These are phyloP conservation scores for Fusarium verrucosum DNA, from an alignment of 2,329 filamentous ascomycete genomes.

Conservation along the genomic window DNA sequence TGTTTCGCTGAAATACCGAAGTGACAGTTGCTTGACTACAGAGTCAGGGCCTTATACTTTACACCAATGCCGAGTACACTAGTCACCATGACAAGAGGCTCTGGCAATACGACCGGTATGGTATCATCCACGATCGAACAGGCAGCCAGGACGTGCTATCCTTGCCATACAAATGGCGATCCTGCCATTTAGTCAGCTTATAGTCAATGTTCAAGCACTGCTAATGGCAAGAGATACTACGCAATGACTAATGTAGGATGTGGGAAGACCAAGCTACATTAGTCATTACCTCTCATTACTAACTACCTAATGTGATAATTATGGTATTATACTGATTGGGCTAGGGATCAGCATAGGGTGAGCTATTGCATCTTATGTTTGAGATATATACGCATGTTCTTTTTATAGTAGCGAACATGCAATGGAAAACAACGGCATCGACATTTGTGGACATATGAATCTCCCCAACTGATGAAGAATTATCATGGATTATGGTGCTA, in stretches of 20 bases:
- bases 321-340: constrained; percentile 18
- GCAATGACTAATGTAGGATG: too few species aligned
- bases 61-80: background rate
- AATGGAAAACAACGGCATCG: background rate
- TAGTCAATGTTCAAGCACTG: constrained; percentile 1
- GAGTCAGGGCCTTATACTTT: background rate
- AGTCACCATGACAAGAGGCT: background rate
- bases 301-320: constrained; percentile 23
- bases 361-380: background rate
- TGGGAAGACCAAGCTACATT: too few species aligned
- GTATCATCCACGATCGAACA: background rate
- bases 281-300: constrained; percentile 4
- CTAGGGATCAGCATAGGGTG: background rate
- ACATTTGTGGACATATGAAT: constrained; percentile 10
- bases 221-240: background rate
- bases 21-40: background rate
- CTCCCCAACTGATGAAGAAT: constrained; percentile 18
- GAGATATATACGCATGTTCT: too few species aligned
- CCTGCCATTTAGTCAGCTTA: background rate
- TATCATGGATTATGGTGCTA: constrained; percentile 15
- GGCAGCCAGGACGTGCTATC: background rate
- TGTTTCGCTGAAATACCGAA: background rate
- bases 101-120: background rate
- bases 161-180: background rate
- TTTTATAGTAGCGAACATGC: background rate